Base-by-base conservation (phyloP, 179 eudicot species). In the Amaranthus tricolor region DNA sequence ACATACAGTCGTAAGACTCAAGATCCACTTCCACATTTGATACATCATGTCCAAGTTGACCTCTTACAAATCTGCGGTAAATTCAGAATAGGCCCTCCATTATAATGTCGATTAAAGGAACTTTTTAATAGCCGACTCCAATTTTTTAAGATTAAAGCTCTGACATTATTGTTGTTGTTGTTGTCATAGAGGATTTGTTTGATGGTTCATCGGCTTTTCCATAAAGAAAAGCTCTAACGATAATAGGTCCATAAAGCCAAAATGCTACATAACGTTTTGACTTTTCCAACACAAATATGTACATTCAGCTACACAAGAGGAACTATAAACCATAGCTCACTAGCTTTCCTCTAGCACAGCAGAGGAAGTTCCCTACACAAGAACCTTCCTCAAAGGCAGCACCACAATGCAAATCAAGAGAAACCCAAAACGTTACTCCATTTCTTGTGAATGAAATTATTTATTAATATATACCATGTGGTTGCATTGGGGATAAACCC, bases 391-490 rank as follows among this genome's bases (percentile, higher is more conserved):
- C 51, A 31, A 40, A 66, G 72, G 5, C 54, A 52, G 13, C n/a
- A 43, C 48, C 58, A 63, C 43, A 67, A 19, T 55, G 14, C 64
- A 57, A 24, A 68, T 76, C 70, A 76, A 20, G 61, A 60, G 73
- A 70, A 15, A 17, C 51, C 49, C 52, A 51, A 70, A 73, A 49
- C 58, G 45, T 58, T 58, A 43, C 62, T 59, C 63, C 78, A 63
- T 44, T 62, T 20, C 48, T 19, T 72, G 65, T 64, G 77, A 40
- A 84, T 82, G 75, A 75, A 84, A 78, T 84, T 77, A 11, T 77
- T 77, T 56, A 89, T 86, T 77, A 96, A 50, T 51, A 96, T 43
- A 81, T 85, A 70, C 99, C 99, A 96, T 19, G 97, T 95, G 56
- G 85, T 90, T 50, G 76, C 78, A 78, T 84, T 88, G 40, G 98